phyloP scores from a whole-genome alignment of 345 rosid genomes.

The Camelina laxa region DNA sequence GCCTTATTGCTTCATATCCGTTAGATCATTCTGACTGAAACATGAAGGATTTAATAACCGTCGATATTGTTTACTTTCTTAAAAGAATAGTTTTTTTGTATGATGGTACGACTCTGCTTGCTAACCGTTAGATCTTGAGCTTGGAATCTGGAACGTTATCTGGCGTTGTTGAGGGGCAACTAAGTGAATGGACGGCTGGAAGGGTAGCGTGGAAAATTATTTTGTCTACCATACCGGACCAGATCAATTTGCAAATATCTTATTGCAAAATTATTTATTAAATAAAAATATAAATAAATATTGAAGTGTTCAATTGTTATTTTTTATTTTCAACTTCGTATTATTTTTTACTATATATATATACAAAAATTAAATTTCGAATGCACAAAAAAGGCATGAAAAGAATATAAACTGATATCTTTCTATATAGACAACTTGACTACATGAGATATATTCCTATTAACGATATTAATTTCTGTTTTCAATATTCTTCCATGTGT shows the following conservation, averaged over 20 bases:
- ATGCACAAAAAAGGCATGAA: neutral
- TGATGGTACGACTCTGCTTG: neutral
- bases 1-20: neutral
- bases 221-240: conserved; percentile 15
- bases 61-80: conserved; percentile 3
- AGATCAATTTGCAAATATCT: conserved; percentile 25
- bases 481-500: neutral
- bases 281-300: neutral
- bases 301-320: neutral
- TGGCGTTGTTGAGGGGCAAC: conserved; percentile 18
- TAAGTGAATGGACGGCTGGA: conserved; percentile 15
- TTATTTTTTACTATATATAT: neutral
- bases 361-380: neutral
- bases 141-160: conserved; percentile 14
- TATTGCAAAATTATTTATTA: neutral
- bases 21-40: neutral
- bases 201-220: conserved; percentile 26
- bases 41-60: neutral
- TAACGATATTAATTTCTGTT: neutral
- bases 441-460: neutral
- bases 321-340: neutral
- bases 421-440: neutral
- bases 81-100: neutral
- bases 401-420: neutral
- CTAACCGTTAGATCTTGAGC: conserved; percentile 31